These are phyloP conservation scores for Astrothelium macrocarpum DNA, from an alignment of 495 filamentous ascomycete species.

Conservation along the genomic window DNA sequence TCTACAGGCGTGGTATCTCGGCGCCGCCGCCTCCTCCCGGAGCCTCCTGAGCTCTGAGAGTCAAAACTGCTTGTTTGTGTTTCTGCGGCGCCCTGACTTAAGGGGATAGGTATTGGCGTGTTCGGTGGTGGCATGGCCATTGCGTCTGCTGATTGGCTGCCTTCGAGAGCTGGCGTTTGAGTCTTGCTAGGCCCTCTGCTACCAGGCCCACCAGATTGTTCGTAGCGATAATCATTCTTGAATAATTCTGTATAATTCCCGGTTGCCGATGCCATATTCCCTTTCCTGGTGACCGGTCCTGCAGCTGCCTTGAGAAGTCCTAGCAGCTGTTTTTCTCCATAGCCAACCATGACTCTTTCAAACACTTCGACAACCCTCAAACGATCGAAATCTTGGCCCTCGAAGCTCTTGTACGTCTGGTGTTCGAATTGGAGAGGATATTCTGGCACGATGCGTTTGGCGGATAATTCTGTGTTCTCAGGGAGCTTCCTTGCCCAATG, in stretches of 20 bases:
- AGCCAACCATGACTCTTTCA: not conserved
- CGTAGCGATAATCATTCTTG: not conserved
- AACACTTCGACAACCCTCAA: not conserved
- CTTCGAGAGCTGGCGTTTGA: not conserved
- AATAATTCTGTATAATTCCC: not conserved
- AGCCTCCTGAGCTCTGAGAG: not conserved
- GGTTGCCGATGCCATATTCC: not conserved
- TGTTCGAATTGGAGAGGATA: not conserved
- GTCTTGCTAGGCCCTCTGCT: not conserved
- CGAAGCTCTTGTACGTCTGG: not conserved
- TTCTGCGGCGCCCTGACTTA: not conserved
- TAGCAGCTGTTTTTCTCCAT: slow-evolving; percentile 2
- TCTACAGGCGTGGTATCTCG: not conserved
- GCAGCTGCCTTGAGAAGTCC: not conserved
- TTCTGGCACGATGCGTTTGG: not conserved
- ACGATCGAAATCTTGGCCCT: not conserved
- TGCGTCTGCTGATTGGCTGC: not conserved
- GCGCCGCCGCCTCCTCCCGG: not conserved
- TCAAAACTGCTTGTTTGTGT: not conserved
- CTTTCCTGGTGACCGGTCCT: not conserved
- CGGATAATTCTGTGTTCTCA: not conserved
- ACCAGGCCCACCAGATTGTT: not conserved
- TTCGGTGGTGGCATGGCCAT: not conserved
- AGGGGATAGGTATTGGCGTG: not conserved
- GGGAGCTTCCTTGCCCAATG: not conserved